These are phyloP conservation scores for Citrus inodora DNA, from an alignment of 345 rosid species.

Conservation along the genomic window DNA sequence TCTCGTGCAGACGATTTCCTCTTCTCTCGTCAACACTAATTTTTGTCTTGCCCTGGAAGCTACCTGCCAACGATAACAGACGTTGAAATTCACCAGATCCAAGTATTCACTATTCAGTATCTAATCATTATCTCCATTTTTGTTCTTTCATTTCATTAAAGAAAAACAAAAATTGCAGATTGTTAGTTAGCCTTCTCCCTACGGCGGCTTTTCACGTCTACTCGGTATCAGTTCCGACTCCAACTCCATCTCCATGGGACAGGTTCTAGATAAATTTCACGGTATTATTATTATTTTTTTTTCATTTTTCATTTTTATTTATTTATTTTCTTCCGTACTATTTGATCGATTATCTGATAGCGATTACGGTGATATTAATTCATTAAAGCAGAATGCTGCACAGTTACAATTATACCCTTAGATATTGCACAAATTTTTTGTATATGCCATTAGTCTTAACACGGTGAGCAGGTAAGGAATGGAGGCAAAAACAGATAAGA, in stretches of 20 bases:
- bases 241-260: conserved; percentile 56
- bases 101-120: not conserved
- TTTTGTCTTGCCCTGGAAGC: not conserved
- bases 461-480: conserved; percentile 58
- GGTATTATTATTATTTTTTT: conserved; percentile 28
- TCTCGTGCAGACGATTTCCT: too few species aligned
- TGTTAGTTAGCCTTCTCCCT: not conserved
- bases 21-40: too few species aligned
- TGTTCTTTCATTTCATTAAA: not conserved
- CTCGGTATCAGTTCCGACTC: not conserved
- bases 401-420: not conserved
- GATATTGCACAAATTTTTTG: not conserved
- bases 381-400: not conserved
- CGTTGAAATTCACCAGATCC: not conserved
- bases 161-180: not conserved
- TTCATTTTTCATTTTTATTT: not conserved
- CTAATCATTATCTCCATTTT: not conserved
- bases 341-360: not conserved
- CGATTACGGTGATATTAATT: not conserved
- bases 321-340: not conserved
- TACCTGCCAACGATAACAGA: not conserved
- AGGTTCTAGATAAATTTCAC: conserved; percentile 59
- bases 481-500: conserved; percentile 72
- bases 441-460: not conserved
- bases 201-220: not conserved